Evolutionary conservation across 2,329 filamentous ascomycete genomes (phyloP).

Genomic region (Aphanoascus verrucosus): DNA sequence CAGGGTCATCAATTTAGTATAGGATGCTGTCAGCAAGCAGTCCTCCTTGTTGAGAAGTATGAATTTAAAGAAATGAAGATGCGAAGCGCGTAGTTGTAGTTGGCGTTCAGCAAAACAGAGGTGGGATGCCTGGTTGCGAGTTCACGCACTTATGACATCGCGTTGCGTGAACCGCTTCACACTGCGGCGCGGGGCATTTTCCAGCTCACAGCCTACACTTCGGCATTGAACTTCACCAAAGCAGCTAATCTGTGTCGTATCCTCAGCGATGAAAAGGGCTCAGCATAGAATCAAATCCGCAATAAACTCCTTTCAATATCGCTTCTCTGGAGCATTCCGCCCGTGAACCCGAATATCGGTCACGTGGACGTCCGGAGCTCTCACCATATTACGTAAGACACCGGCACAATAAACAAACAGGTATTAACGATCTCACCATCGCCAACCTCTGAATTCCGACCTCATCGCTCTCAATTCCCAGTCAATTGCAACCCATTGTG

Average conservation of each 20-base stretch:
- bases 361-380: background rate
- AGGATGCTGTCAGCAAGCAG: background rate
- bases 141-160: background rate
- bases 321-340: background rate
- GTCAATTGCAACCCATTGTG: constrained; percentile 6
- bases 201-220: too few species aligned
- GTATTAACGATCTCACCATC: constrained; percentile 6
- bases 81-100: background rate
- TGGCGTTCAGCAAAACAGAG: background rate
- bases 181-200: too few species aligned
- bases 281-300: too few species aligned
- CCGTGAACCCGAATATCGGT: background rate
- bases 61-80: background rate
- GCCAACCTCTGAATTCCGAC: constrained; percentile 5
- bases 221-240: too few species aligned
- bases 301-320: too few species aligned
- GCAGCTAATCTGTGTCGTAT: too few species aligned
- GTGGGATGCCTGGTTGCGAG: constrained; percentile 4
- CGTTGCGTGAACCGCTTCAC: too few species aligned
- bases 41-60: background rate
- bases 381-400: background rate
- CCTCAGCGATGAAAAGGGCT: too few species aligned
- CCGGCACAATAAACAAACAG: background rate
- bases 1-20: background rate
- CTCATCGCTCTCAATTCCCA: constrained; percentile 1